These are phyloP conservation scores for Moesziomyces sp. DNA, from an alignment of 1,284 basidiomycete species.

Conservation along the genomic window DNA sequence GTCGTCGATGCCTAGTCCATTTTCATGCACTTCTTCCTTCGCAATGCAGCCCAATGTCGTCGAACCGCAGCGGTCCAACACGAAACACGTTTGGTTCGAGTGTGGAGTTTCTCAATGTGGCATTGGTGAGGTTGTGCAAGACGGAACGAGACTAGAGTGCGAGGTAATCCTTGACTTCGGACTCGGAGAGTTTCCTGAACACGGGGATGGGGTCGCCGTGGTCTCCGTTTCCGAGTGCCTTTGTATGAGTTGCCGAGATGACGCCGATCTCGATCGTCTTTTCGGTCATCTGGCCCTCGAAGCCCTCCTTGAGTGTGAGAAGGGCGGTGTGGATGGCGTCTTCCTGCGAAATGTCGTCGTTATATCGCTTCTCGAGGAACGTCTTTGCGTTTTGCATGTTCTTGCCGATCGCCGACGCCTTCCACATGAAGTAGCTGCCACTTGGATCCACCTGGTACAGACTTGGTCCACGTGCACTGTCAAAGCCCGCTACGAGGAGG, in stretches of 20 bases:
- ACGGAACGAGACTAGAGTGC: slow-evolving; percentile 18
- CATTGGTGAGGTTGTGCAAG: background rate
- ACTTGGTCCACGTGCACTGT: slow-evolving; percentile 86
- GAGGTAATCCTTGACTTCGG: slow-evolving; percentile 62
- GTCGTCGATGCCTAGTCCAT: slow-evolving; percentile 11
- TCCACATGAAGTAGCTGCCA: slow-evolving; percentile 95
- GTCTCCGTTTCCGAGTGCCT: slow-evolving; percentile 43
- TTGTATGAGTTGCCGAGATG: slow-evolving; percentile 71
- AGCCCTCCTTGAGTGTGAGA: slow-evolving; percentile 96
- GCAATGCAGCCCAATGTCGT: no score
- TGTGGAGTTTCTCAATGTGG: background rate
- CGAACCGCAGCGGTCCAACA: no score
- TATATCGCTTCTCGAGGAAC: slow-evolving; percentile 96
- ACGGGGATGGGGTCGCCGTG: slow-evolving; percentile 46
- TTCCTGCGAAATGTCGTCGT: slow-evolving; percentile 98
- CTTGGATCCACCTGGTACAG: slow-evolving; percentile 99
- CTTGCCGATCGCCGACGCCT: slow-evolving; percentile 98
- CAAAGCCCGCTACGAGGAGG: slow-evolving; percentile 95
- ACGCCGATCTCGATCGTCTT: slow-evolving; percentile 99
- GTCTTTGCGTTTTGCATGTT: slow-evolving; percentile 99
- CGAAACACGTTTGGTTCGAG: background rate
- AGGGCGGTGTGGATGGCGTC: slow-evolving; percentile 99
- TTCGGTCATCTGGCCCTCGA: slow-evolving; percentile 99
- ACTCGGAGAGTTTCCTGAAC: slow-evolving; percentile 60
- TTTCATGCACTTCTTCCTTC: background rate